phyloP scores from a whole-genome alignment of 768 basidiomycete genomes.

The Pleurotus djamor region DNA sequence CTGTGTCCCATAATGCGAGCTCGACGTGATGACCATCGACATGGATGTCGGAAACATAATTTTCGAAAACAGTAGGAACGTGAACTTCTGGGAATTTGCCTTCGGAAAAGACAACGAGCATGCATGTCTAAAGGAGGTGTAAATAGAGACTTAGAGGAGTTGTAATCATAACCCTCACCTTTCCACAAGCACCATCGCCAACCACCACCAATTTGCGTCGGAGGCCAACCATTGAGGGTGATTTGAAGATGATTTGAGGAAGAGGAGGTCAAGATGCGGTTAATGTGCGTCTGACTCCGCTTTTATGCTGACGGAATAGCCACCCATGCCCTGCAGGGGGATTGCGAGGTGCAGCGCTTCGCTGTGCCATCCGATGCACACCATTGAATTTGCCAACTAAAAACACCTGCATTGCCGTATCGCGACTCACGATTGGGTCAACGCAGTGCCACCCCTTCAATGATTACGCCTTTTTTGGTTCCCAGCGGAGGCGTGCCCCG shows the following conservation, averaged over 20 bases:
- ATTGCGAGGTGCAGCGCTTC: not conserved
- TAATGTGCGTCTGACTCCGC: not conserved
- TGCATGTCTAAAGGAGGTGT: not conserved
- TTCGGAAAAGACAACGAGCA: conserved; percentile 7
- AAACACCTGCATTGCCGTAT: not conserved
- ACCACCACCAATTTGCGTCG: conserved; percentile 13
- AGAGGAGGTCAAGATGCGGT: not conserved
- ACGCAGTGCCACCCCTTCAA: not conserved
- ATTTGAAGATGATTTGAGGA: not conserved
- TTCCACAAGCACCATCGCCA: conserved; percentile 17
- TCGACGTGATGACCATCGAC: conserved; percentile 11
- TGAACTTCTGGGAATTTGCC: conserved; percentile 9
- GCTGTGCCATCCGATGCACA: not conserved
- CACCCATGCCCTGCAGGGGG: conserved; percentile 4
- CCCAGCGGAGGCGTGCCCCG: not conserved
- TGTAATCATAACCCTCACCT: conserved; percentile 6
- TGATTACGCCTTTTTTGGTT: not conserved
- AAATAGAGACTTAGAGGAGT: not conserved
- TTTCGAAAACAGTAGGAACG: conserved; percentile 11
- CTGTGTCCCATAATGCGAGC: conserved; percentile 44
- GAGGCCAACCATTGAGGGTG: not conserved
- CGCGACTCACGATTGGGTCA: not conserved
- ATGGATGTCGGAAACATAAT: conserved; percentile 10
- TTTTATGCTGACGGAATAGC: conserved; percentile 1
- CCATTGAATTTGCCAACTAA: not conserved